phyloP scores from a whole-genome alignment of 169 alveolate genomes.

The Theileria parva region DNA sequence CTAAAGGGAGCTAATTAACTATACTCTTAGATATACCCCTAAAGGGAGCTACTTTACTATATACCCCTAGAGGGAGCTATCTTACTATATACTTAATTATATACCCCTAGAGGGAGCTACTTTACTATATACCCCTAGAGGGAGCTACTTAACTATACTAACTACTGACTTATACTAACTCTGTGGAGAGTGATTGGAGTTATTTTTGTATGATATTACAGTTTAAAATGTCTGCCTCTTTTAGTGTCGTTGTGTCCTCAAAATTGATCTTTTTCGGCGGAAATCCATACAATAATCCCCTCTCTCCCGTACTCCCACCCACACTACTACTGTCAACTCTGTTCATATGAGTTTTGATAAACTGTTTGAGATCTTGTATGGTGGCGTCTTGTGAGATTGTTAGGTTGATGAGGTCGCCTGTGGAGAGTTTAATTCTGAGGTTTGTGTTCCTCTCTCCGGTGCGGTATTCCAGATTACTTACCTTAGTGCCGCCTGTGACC shows the following conservation, averaged over 20 bases:
- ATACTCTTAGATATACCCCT: no score
- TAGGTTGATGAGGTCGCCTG: slow-evolving; percentile 24
- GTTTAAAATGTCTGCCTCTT: slow-evolving; percentile 36
- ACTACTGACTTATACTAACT: not conserved
- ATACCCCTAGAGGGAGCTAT: no score
- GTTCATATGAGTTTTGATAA: not conserved
- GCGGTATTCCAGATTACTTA: not conserved
- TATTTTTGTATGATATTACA: slow-evolving; percentile 45
- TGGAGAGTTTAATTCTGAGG: slow-evolving; percentile 15
- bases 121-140: no score
- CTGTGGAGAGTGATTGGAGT: not conserved
- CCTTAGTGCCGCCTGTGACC: no score
- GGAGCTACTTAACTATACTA: no score
- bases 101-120: no score
- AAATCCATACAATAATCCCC: slow-evolving; percentile 29
- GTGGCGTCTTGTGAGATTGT: slow-evolving; percentile 37
- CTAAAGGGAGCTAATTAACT: no score
- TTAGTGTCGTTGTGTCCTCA: slow-evolving; percentile 30
- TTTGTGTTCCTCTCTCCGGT: slow-evolving; percentile 24
- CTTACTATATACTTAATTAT: no score
- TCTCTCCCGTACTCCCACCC: not conserved
- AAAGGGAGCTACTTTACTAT: no score
- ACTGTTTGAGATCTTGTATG: slow-evolving; percentile 31
- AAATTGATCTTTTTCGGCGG: slow-evolving; percentile 42
- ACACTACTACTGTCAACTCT: slow-evolving; percentile 22